A percentile compares a stretch with the other conserved stretches of the same genome.
Conservation (phyloP, 352 stramenopile genomes). For the Globisporangium echinulatum region DNA sequence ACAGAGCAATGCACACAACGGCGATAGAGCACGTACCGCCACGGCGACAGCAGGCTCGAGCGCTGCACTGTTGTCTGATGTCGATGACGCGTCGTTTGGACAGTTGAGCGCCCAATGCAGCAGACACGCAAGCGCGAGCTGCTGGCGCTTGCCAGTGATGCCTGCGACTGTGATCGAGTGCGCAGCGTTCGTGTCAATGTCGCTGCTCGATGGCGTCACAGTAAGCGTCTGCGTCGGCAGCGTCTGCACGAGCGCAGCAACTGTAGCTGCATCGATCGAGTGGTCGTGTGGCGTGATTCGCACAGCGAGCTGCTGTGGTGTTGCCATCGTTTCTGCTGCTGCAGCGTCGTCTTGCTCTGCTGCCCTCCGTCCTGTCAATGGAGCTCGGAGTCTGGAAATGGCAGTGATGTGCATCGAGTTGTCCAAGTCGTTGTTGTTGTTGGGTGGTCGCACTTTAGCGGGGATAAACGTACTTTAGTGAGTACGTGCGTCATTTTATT, state of each 20-base stretch:
- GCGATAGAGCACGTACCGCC: background rate
- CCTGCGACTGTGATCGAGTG: slow-evolving; percentile 14
- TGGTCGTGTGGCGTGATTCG: slow-evolving; percentile 5
- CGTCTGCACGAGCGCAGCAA: slow-evolving; percentile 5
- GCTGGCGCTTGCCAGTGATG: slow-evolving; percentile 29
- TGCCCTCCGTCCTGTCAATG: background rate
- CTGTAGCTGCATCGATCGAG: slow-evolving; percentile 7
- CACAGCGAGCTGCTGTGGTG: slow-evolving; percentile 16
- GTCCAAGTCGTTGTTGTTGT: background rate
- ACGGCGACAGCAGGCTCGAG: slow-evolving; percentile 15
- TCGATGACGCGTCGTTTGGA: background rate
- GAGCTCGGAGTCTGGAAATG: background rate
- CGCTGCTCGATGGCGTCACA: background rate
- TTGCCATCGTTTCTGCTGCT: slow-evolving; percentile 12
- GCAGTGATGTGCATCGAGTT: background rate
- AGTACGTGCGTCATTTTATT: background rate
- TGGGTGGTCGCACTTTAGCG: too few relatives aligned
- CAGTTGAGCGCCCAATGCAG: slow-evolving; percentile 40
- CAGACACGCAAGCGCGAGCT: slow-evolving; percentile 45
- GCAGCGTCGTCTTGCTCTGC: slow-evolving; percentile 4
- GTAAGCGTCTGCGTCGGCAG: background rate
- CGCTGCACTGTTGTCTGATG: slow-evolving; percentile 4
- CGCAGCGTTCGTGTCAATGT: background rate
- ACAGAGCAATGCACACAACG: too few relatives aligned
- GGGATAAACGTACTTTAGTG: background rate